Percentiles rank a stretch among this genome's conserved stretches.
These are phyloP conservation scores for Cladosporium sp. DNA, from an alignment of 2,329 filamentous ascomycete species.

Conservation along the genomic window DNA sequence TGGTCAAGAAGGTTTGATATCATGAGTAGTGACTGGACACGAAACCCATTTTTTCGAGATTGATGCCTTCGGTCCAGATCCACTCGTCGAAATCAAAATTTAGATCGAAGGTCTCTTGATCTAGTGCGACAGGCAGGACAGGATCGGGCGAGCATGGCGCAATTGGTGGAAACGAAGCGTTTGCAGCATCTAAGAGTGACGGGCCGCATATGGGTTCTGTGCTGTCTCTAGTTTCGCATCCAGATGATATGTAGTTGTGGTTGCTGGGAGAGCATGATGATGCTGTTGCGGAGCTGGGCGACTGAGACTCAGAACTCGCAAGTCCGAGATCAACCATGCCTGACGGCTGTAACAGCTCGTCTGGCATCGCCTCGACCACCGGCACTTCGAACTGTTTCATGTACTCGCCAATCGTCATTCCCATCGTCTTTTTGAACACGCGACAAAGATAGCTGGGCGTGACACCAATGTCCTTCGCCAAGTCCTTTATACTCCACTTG, in stretches of 20 bases:
- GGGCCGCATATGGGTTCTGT: neutral
- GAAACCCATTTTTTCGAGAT: neutral
- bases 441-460: constrained; percentile 57
- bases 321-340: neutral
- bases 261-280: neutral
- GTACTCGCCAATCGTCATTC: constrained; percentile 6
- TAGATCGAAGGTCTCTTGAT: neutral
- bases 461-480: constrained; percentile 49
- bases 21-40: neutral
- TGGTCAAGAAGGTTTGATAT: neutral
- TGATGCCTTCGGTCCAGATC: constrained; percentile 1
- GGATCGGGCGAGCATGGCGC: neutral
- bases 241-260: neutral
- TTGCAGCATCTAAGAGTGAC: neutral
- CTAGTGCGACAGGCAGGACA: neutral
- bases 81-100: constrained; percentile 2
- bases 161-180: neutral
- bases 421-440: constrained; percentile 44
- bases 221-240: neutral
- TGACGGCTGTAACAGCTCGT: neutral
- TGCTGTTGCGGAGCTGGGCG: neutral
- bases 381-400: constrained; percentile 1
- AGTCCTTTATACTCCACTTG: constrained; percentile 11
- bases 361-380: neutral
- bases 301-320: neutral